A percentile compares a stretch with the other conserved stretches of the same genome.
These are phyloP conservation scores for Dysphania ambrosioides DNA, from an alignment of 148 eudicot genomes.

Conservation along the genomic window DNA sequence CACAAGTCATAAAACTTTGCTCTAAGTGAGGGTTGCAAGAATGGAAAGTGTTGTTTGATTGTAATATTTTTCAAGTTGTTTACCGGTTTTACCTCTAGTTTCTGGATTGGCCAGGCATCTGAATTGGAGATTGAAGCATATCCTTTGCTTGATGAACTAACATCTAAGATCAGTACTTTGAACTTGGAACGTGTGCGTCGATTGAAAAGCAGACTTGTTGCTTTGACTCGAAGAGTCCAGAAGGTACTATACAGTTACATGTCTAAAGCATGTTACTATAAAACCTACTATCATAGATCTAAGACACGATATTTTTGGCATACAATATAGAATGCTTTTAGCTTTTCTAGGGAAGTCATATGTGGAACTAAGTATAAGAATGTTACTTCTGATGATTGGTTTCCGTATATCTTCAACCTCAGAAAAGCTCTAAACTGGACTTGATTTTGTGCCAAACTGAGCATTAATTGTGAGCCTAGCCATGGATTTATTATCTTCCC, in stretches of 20 bases:
- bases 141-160: conserved; percentile 96
- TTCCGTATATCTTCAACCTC: neutral
- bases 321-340: neutral
- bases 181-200: conserved; percentile 88
- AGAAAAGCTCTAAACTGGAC: conserved; percentile 1
- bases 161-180: conserved; percentile 86
- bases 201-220: conserved; percentile 92
- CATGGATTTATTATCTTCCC: neutral
- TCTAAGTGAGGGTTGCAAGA: neutral
- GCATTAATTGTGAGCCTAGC: neutral
- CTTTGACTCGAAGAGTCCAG: conserved; percentile 88
- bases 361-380: neutral
- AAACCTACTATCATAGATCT: neutral
- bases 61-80: neutral
- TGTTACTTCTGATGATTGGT: neutral
- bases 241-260: conserved; percentile 48
- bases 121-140: conserved; percentile 95
- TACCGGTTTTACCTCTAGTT: neutral
- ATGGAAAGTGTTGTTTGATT: too few relatives aligned
- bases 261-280: neutral
- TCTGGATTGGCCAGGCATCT: conserved; percentile 56
- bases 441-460: neutral
- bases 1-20: neutral
- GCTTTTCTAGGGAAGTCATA: neutral
- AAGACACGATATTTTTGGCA: too few relatives aligned